Evolutionary conservation across 208 protist species (phyloP), one percentile per base, ranked within the genome.

Genomic region (Acanthamoeba quina): DNA sequence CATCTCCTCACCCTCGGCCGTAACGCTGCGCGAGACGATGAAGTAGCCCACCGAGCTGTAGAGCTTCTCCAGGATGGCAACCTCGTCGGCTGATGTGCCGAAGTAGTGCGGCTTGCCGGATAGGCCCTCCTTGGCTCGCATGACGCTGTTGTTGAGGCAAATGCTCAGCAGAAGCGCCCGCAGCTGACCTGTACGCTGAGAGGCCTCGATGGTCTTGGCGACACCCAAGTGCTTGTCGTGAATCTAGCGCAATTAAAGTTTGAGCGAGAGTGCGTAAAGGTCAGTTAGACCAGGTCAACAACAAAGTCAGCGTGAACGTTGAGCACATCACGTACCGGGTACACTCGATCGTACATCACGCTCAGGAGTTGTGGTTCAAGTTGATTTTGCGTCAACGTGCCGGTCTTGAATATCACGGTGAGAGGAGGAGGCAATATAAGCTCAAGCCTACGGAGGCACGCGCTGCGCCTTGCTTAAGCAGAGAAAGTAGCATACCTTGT

Each of bases 81-180:
- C 90, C n/a, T 93, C 90, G 13, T 93, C 90, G 31, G 90, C 90
- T 21, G 90, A 93, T 10, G 90, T 93, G 54, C 90, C 90, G 41
- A 93, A 93, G 90, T 93, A 93, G 24, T 78, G 49, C 26, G 90
- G 90, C 34, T 31, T 26, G 34, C 29, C 29, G 49, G 54, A 78
- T 85, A 29, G 34, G 29, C 70, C 90, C 17, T 93, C 90, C 26
- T 49, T 70, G 31, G 86, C 54, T 29, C 86, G 56, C 86, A 92
- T 92, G n/a, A 92, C 86, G 64, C 86, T 92, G 60, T 92, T 92
- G 29, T 92, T 92, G 60, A 92, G 56, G 58, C 86, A 92, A 15
- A 74, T 92, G 31, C 62, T 44, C 86, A 92, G n/a, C 52, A 92
- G 44, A 1, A 92, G 47, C 29, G 56, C 86, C 9, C 64, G 56